Conservation (phyloP, 2,329 filamentous ascomycete genomes). For the Chaetomium globosum region DNA sequence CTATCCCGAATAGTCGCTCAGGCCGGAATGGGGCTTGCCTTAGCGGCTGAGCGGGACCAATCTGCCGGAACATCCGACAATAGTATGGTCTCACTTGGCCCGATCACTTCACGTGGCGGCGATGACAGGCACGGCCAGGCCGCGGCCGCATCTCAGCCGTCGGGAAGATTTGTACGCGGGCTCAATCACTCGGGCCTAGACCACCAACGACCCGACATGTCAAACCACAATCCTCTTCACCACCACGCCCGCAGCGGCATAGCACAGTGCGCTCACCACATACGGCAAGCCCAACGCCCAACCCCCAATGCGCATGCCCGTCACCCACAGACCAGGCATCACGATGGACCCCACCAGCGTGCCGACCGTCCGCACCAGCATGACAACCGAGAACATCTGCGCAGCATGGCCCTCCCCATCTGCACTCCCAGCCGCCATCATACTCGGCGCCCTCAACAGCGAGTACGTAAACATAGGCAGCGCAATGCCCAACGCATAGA, state of each 20-base stretch:
- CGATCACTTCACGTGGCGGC: background rate
- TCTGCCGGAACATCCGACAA: background rate
- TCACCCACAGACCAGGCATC: slow-evolving; percentile 53
- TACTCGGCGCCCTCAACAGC: slow-evolving; percentile 49
- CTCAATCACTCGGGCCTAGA: background rate
- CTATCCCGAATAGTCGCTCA: background rate
- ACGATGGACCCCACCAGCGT: slow-evolving; percentile 52
- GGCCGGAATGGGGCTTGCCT: background rate
- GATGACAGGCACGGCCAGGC: background rate
- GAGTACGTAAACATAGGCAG: slow-evolving; percentile 55
- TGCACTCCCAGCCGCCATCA: slow-evolving; percentile 32
- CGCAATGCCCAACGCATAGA: slow-evolving; percentile 54
- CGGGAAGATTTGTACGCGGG: background rate
- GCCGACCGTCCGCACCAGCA: slow-evolving; percentile 54
- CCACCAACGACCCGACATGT: background rate
- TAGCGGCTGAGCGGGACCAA: background rate
- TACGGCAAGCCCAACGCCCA: slow-evolving; percentile 46
- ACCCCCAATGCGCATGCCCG: slow-evolving; percentile 47
- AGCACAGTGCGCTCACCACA: slow-evolving; percentile 46
- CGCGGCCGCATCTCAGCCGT: background rate
- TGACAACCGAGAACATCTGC: slow-evolving; percentile 54
- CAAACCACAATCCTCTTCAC: slow-evolving; percentile 29
- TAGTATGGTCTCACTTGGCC: background rate
- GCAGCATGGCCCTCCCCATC: slow-evolving; percentile 38
- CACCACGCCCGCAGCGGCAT: slow-evolving; percentile 40